Percentiles rank a stretch among this genome's conserved stretches.
Evolutionary conservation across 176 grass and related monocot species (phyloP).

Genomic region (Saccharum officinarum): DNA sequence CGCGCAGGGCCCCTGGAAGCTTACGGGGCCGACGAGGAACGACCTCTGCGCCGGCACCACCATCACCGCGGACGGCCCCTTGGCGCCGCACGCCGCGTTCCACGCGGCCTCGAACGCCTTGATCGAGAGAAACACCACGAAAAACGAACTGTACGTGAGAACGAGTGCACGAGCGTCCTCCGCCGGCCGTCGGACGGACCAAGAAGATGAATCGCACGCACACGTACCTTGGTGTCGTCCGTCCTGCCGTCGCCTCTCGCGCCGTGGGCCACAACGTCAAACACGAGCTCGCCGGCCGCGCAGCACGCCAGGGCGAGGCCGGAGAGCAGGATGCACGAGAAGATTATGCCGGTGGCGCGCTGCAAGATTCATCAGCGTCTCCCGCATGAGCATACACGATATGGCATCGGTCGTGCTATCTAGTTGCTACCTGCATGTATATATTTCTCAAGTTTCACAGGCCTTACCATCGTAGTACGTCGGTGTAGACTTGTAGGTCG

Average conservation of each 20-base stretch:
- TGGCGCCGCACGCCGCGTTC: slow-evolving; percentile 35
- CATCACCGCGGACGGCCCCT: slow-evolving; percentile 13
- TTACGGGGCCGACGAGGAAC: slow-evolving; percentile 40
- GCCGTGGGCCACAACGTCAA: slow-evolving; percentile 45
- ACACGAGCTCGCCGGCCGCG: not conserved
- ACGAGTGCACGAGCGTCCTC: not conserved
- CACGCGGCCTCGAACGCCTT: slow-evolving; percentile 56
- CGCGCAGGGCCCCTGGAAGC: slow-evolving; percentile 46
- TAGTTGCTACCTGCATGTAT: not conserved
- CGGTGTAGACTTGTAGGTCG: not conserved
- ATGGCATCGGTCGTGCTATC: not conserved
- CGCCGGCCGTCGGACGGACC: too few species aligned
- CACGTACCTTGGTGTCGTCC: slow-evolving; percentile 54
- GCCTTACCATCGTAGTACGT: slow-evolving; percentile 11
- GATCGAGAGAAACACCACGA: not conserved
- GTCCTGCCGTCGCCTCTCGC: slow-evolving; percentile 44
- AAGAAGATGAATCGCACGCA: not conserved
- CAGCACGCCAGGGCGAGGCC: not conserved
- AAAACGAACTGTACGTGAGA: not conserved
- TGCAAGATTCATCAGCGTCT: slow-evolving; percentile 12
- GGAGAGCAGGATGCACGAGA: not conserved
- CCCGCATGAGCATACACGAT: too few species aligned
- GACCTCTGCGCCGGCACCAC: slow-evolving; percentile 27
- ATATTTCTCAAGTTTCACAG: not conserved
- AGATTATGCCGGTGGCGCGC: not conserved